Evolutionary conservation across 2,329 filamentous ascomycete genomes (phyloP), one percentile per base, ranked within the genome.

Genomic region (Chaetomium strumarium): DNA sequence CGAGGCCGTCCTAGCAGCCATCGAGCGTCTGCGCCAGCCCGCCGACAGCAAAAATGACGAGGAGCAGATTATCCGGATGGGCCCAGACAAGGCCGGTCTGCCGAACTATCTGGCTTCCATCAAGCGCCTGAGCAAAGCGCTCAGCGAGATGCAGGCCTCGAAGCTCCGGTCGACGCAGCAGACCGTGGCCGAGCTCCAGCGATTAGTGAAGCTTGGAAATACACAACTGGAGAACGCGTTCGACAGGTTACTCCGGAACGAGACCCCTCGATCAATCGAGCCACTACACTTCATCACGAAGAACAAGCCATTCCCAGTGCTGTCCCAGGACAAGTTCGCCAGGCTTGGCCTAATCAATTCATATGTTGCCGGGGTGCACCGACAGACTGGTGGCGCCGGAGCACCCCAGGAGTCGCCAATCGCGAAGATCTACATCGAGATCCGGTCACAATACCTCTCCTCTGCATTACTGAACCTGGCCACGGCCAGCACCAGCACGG

Each of bases 251-350:
- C 73, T 99, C 36, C 75, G 78, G 41, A 80, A 79, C 56, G 88
- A 95, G 61, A 89, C 91, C 37, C 85, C 88, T 13, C 81, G 81
- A 46, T 81, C 87, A 2, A 80, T 97, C 46, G 93, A 99, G 66
- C 91, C 93, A 8, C 74, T 99, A 41, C 88, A 96, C 68, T 96
- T 86, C 65, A 85, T 96, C 63, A 96, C 90, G 16, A 97, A 97
- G 70, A 82, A 90, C 74, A 80, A 77, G 66, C 82, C 87, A 1
- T 99, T 97, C 63, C 93, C 93, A 9, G 76, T 85, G 10, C 78
- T 97, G 29, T 78, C 86, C 1, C 81, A 86, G 58, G 88, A 93
- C 50, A 88, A 85, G 56, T 79, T 87, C 24, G 82, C 83, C n/a
- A 80, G 84, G 30, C 71, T 97, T 14, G 83, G 86, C 33, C 77